Percentiles rank a stretch among this genome's conserved stretches.
phyloP scores from a whole-genome alignment of 352 stramenopile genomes.

The Globisporangium recalcitrans region DNA sequence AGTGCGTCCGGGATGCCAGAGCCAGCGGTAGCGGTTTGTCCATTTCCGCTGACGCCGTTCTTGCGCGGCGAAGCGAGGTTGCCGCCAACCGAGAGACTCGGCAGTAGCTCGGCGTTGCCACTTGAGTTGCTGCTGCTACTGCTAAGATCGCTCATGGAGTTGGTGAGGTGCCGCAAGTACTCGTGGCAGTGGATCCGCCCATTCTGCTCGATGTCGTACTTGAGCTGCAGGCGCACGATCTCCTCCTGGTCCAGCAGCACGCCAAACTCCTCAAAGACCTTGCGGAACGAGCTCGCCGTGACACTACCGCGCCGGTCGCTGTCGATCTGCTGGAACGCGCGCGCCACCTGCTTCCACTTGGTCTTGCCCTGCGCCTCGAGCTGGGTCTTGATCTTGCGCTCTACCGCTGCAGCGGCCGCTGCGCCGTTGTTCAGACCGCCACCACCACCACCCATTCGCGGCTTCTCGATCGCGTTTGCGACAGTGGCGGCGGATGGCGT shows the following conservation, averaged over 20 bases:
- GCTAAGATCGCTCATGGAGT: conserved; percentile 34
- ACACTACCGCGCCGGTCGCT: conserved; percentile 45
- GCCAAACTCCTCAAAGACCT: conserved; percentile 54
- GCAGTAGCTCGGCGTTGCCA: conserved; percentile 18
- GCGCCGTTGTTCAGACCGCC: conserved; percentile 20
- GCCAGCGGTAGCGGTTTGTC: neutral
- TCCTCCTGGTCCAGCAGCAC: conserved; percentile 58
- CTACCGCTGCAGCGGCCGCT: conserved; percentile 32
- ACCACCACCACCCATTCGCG: conserved; percentile 7
- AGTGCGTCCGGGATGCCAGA: conserved; percentile 35
- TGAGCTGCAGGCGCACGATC: conserved; percentile 56
- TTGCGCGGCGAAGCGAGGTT: conserved; percentile 4
- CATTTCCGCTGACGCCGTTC: neutral
- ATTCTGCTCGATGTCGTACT: conserved; percentile 75
- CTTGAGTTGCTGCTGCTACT: conserved; percentile 6
- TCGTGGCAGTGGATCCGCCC: conserved; percentile 61
- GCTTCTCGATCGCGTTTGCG: conserved; percentile 41
- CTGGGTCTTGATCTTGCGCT: conserved; percentile 59
- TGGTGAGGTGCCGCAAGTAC: conserved; percentile 57
- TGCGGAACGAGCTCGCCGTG: conserved; percentile 41
- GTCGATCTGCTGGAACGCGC: conserved; percentile 60
- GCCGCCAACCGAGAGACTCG: conserved; percentile 16
- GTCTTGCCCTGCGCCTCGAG: conserved; percentile 42
- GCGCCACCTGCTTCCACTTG: conserved; percentile 54
- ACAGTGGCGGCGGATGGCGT: conserved; percentile 48